Evolutionary conservation across 2,329 filamentous ascomycete species (phyloP).

Genomic region (Xylaria hypoxylon): DNA sequence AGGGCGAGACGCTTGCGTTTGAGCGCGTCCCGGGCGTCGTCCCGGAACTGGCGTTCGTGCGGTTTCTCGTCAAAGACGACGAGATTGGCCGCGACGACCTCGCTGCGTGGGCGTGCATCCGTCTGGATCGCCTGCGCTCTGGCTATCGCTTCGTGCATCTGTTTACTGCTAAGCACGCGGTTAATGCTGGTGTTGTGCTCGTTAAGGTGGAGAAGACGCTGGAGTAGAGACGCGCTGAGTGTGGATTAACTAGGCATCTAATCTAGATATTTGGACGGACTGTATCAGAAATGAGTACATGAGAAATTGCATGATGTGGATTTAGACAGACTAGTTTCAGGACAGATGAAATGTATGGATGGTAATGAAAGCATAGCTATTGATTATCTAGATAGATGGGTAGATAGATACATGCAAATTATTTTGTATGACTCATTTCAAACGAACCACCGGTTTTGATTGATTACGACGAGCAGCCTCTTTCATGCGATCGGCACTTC

Average conservation of each 20-base stretch:
- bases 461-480: no score
- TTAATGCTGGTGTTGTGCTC: constrained; percentile 76
- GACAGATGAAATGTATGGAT: background rate
- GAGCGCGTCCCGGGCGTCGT: constrained; percentile 66
- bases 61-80: constrained; percentile 90
- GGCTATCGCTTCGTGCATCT: constrained; percentile 85
- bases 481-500: no score
- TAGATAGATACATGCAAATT: no score
- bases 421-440: no score
- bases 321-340: background rate
- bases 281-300: background rate
- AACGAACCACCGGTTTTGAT: no score
- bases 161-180: constrained; percentile 73
- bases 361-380: constrained; percentile 3
- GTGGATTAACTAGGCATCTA: no score
- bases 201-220: constrained; percentile 74
- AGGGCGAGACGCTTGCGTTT: constrained; percentile 69
- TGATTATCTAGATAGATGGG: background rate
- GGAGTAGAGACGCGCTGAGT: constrained; percentile 24
- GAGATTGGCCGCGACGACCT: constrained; percentile 82
- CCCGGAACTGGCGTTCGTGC: constrained; percentile 77
- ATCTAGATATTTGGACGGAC: background rate
- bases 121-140: constrained; percentile 80
- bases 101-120: constrained; percentile 88
- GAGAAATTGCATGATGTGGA: background rate